Evolutionary conservation across 202 grass and related monocot genomes (phyloP).

Genomic region (Panicum hallii): DNA sequence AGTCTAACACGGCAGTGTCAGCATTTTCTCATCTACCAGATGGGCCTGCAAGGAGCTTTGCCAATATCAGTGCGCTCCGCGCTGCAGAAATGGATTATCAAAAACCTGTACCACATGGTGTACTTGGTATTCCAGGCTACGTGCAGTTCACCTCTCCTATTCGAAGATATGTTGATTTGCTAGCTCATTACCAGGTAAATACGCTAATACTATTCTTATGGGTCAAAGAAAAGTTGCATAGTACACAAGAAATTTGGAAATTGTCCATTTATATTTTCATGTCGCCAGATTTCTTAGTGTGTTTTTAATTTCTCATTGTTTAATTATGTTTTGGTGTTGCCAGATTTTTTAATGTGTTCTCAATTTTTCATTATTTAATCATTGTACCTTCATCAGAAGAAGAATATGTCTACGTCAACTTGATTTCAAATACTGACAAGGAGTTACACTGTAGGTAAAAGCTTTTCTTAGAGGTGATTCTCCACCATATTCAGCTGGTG

Average conservation of each 20-base stretch:
- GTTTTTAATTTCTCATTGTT: slow-evolving; percentile 4
- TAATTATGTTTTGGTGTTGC: background rate
- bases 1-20: slow-evolving; percentile 73
- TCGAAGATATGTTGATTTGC: slow-evolving; percentile 91
- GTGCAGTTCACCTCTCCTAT: slow-evolving; percentile 97
- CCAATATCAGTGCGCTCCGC: slow-evolving; percentile 79
- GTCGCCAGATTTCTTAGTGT: background rate
- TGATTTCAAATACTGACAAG: slow-evolving; percentile 29
- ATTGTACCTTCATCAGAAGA: slow-evolving; percentile 32
- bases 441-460: slow-evolving; percentile 70
- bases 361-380: slow-evolving; percentile 1
- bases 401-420: slow-evolving; percentile 18
- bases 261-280: slow-evolving; percentile 7
- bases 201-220: slow-evolving; percentile 29
- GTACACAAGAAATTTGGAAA: slow-evolving; percentile 16
- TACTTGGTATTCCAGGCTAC: slow-evolving; percentile 87
- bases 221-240: slow-evolving; percentile 15
- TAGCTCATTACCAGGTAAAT: slow-evolving; percentile 95
- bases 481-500: slow-evolving; percentile 79
- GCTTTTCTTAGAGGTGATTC: slow-evolving; percentile 85
- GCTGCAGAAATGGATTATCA: slow-evolving; percentile 85
- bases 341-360: slow-evolving; percentile 1
- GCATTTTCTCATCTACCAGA: slow-evolving; percentile 79
- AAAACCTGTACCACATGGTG: slow-evolving; percentile 70
- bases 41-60: slow-evolving; percentile 80